Evolutionary conservation across 306 rosid species (phyloP), one percentile per base, ranked within the genome.

Genomic region (Senna tora): DNA sequence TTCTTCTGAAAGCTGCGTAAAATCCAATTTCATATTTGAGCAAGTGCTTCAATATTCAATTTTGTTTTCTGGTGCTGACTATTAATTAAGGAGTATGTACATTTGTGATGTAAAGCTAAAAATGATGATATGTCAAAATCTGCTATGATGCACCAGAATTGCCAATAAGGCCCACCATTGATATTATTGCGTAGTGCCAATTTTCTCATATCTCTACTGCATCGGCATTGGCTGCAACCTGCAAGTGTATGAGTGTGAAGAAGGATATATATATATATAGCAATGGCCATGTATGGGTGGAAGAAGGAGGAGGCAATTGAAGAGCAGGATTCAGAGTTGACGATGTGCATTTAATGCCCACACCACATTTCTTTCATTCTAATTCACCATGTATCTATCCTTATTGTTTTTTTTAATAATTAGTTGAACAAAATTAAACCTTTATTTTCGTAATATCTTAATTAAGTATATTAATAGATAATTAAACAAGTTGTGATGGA

Each of bases 61-160:
- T 63, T 4, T 58, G 32, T 20, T 77, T 57, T 55, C 77, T 77
- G 74, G 85, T 73, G 82, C 79, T 61, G 72, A 47, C 79, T 72
- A 72, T 51, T 58, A 50, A 49, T 25, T 25, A 25, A 25, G 52
- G 30, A 72, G 56, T 39, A 42, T 12, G 71, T 39, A 42, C 9
- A 66, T 67, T 67, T 68, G 64, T 54, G 72, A 81, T 63, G 57
- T 47, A 77, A 77, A 82, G 80, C 71, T 56, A 82, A 82, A 55
- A 49, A 73, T 12, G 74, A 57, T 78, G 77, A 42, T 74, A 21
- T 57, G 80, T 82, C 86, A 25, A 70, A 45, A 56, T 82, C 83
- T 64, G 52, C 79, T 60, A 77, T 55, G 73, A 74, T 72, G 79
- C 59, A 20, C 82, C 70, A 73, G 82, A 77, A 77, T 54, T 67